Evolutionary conservation across 2,329 filamentous ascomycete genomes (phyloP).

Genomic region (Saccharata proteae): DNA sequence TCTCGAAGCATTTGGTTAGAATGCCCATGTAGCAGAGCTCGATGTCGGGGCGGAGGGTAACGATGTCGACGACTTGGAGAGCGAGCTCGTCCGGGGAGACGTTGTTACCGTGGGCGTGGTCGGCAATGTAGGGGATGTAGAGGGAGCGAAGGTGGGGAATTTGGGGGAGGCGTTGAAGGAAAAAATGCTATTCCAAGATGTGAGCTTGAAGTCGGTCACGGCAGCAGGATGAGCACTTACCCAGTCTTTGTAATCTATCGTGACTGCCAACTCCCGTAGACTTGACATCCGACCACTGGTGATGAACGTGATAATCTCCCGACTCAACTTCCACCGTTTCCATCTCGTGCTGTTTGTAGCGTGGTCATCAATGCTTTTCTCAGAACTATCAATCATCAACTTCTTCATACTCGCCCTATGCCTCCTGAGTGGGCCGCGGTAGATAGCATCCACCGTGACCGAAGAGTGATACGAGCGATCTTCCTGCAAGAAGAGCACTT

Average conservation of each 20-base stretch:
- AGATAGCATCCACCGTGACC: constrained; percentile 59
- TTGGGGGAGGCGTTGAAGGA: constrained; percentile 61
- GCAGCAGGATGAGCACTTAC: constrained; percentile 35
- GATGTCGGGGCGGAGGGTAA: constrained; percentile 63
- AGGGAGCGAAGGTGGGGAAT: constrained; percentile 59
- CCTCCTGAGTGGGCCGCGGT: constrained; percentile 55
- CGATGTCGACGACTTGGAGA: constrained; percentile 65
- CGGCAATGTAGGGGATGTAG: constrained; percentile 56
- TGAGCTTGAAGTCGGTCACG: constrained; percentile 9
- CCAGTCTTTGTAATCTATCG: constrained; percentile 67
- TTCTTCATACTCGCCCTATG: constrained; percentile 61
- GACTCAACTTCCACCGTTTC: constrained; percentile 58
- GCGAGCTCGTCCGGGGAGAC: constrained; percentile 58
- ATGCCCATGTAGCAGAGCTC: constrained; percentile 69
- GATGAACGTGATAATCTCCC: constrained; percentile 59
- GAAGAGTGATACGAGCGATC: constrained; percentile 39
- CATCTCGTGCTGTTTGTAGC: constrained; percentile 35
- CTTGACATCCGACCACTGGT: constrained; percentile 64
- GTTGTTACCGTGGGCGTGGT: constrained; percentile 43
- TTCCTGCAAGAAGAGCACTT: constrained; percentile 68
- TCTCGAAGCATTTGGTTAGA: constrained; percentile 68
- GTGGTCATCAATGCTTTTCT: constrained; percentile 35
- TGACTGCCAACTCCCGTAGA: constrained; percentile 59
- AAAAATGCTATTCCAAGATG: constrained; percentile 49
- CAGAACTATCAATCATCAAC: constrained; percentile 60